Percentiles rank a stretch among this genome's conserved stretches.
Conservation (phyloP, 768 basidiomycete species). For the Dentipellis sp. region DNA sequence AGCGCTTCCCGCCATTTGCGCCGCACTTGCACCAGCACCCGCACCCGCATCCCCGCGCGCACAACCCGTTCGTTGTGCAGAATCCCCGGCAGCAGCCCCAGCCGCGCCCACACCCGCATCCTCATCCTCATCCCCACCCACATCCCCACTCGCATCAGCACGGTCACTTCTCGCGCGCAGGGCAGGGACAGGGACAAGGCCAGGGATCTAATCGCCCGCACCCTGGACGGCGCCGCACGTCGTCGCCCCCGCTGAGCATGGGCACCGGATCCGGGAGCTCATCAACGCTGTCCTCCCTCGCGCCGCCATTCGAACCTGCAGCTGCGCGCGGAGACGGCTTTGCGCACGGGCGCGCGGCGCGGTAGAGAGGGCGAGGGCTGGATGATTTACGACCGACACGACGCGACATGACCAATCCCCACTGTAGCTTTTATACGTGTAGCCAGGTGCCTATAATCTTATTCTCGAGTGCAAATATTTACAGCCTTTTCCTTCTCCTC, state of each 20-base stretch:
- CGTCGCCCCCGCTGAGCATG: constrained; percentile 8
- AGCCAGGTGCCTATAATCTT: too few relatives aligned
- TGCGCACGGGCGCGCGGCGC: background rate
- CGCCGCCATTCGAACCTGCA: constrained; percentile 45
- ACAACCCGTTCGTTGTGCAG: background rate
- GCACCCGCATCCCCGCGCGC: constrained; percentile 1
- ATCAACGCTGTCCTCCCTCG: constrained; percentile 43
- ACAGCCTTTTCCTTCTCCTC: too few relatives aligned
- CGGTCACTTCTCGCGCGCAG: constrained; percentile 2
- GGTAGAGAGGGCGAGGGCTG: too few relatives aligned
- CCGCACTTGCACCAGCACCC: too few relatives aligned
- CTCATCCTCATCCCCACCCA: background rate
- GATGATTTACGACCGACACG: too few relatives aligned
- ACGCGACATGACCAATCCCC: too few relatives aligned
- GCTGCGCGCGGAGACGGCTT: constrained; percentile 7
- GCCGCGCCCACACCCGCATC: too few relatives aligned
- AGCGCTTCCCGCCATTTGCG: constrained; percentile 9
- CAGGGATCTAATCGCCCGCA: too few relatives aligned
- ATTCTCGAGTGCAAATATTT: too few relatives aligned
- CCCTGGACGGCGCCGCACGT: constrained; percentile 9
- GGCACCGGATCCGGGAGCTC: background rate
- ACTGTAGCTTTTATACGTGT: too few relatives aligned
- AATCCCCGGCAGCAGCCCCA: background rate
- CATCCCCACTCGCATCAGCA: background rate
- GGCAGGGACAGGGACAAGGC: too few relatives aligned